Evolutionary conservation across 2,329 filamentous ascomycete genomes (phyloP), one percentile per base, ranked within the genome.

Genomic region (Penicillium sp.): DNA sequence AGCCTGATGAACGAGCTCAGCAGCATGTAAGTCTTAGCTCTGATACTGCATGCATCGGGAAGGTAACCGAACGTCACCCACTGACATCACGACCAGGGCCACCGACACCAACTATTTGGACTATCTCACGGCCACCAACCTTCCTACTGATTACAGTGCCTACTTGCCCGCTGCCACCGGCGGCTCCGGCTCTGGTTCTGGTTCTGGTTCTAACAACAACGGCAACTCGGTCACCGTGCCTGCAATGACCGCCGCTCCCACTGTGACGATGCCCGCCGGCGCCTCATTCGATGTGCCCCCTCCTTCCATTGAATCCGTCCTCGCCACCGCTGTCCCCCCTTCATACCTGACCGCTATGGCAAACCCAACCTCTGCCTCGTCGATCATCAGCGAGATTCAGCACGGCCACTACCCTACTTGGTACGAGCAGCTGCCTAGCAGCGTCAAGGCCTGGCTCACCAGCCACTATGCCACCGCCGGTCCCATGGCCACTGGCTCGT

Each of bases 301-400:
- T 4, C 33, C 60, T 9, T 69, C 69, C n/a, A 65, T 73, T 53
- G 36, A 67, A 36, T 56, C 60, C 5, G 65, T 67, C 13, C 60
- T 73, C 37, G 59, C 60, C 51, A 72, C 70, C 5, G 70, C 67
- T 11, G 50, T 74, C 6, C 72, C 72, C 0, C 37, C 54, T n/a
- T 68, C 67, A 2, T 66, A 63, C 13, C 37, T 70, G 6, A 55
- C 56, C 0, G 47, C 68, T n/a, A 19, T 73, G 10, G 33, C 58
- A 9, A 62, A 70, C 50, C 62, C 65, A 4, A 43, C 58, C 4
- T 61, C 60, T 16, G 58, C 56, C 19, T 65, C 63, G 2, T 68
- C 69, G 1, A 33, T 74, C n/a, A 41, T 61, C 22, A 62, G 58
- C 33, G 70, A 56, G 40, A 56, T 58, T n/a, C 40, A 63, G 11